Evolutionary conservation across 2,329 filamentous ascomycete species (phyloP), one percentile per base, ranked within the genome.

Genomic region (Podosphaera fusca): DNA sequence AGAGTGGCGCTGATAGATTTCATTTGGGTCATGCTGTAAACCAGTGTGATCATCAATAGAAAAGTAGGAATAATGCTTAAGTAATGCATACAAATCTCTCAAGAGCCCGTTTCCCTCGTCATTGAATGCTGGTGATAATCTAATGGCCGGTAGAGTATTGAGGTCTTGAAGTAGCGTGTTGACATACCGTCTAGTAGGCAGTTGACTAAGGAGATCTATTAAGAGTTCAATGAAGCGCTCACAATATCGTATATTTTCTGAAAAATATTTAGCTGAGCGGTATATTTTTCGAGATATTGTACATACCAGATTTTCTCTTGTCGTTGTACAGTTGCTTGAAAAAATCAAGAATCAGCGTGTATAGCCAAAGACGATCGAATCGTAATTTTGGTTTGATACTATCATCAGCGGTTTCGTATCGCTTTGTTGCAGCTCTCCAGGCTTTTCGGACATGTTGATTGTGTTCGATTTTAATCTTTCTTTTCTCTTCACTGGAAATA

Each of bases 331-430:
- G 70, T 56, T 83, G 74, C 59, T 81, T 76, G 35, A 95, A 67
- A 64, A 96, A 95, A 65, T 94, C 85, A 36, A 95, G 70, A 0
- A 92, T 73, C 63, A 96, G 75, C 2, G 86, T 84, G 66, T 88
- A 95, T 9, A 98, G 75, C 94, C 92, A 98, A 50, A 86, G 85
- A 57, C 94, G 79, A 70, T 98, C 92, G 63, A 98, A 95, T 31
- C 85, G 82, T 62, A 96, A 72, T 56, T 83, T 81, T 14, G 84
- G 82, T 67, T 95, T 88, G 0, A 78, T 79, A 3, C 75, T 70
- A 59, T 90, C 85, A 67, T 96, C 90, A 55, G 85, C 86, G 42
- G 84, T 81, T 60, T 96, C 89, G 63, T 85, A 95, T 61, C 89
- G 79, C 71, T 94, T 95, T 29, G 75, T 77, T 1, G 88, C 78